Conservation (phyloP, 2,329 filamentous ascomycete species). For the Teratosphaeria gauchensis region DNA sequence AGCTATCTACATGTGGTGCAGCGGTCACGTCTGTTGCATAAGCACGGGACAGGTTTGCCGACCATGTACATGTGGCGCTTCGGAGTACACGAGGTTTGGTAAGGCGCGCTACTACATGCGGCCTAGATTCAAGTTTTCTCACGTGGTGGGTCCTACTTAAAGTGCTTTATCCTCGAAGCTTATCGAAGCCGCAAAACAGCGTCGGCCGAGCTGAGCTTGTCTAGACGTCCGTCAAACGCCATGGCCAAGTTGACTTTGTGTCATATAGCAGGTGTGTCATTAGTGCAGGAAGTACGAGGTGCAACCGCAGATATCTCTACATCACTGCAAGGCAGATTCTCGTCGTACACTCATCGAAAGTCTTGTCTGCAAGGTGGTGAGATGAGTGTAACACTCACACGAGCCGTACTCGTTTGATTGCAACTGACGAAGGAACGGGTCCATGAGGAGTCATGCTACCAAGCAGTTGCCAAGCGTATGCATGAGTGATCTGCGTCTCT, state of each 20-base stretch:
- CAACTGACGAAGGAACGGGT: not conserved
- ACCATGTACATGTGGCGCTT: not conserved
- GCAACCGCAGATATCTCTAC: not conserved
- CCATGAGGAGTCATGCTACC: not conserved
- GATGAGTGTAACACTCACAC: not conserved
- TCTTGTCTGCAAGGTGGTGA: not conserved
- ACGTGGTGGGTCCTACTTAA: not conserved
- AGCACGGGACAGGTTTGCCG: constrained; percentile 1
- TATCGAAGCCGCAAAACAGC: not conserved
- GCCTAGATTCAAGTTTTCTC: not conserved
- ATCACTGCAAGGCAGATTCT: not conserved
- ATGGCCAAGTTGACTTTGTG: not conserved
- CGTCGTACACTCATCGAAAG: too few species aligned
- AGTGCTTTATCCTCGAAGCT: not conserved
- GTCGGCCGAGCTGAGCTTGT: not conserved
- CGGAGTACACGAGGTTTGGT: not conserved
- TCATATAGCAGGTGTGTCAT: not conserved
- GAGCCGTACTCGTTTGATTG: not conserved
- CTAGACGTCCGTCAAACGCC: not conserved
- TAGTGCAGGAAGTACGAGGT: not conserved
- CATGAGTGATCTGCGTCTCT: not conserved
- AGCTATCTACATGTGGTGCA: not conserved
- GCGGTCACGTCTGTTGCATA: not conserved
- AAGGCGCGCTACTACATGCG: not conserved
- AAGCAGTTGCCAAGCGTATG: not conserved